Evolutionary conservation across 2,329 filamentous ascomycete genomes (phyloP), one percentile per base, ranked within the genome.

Genomic region (Arthrobotrys sphaeroides): DNA sequence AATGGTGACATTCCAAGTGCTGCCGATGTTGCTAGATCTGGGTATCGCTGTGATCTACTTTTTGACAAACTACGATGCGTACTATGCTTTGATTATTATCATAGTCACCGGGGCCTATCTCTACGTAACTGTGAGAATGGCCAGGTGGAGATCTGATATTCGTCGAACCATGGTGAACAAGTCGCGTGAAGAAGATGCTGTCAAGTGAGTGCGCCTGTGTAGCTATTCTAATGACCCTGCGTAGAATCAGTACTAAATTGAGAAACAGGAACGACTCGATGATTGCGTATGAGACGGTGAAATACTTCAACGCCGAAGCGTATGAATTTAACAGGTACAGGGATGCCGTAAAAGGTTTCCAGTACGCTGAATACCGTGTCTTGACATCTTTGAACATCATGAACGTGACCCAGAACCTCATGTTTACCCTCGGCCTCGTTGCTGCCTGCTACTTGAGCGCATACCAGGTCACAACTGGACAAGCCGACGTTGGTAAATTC

Each of bases 61-160:
- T 81, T 86, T 91, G 74, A 83, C 91, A 79, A 84, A 85, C 4
- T 97, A 96, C 79, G 94, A 97, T 82, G 89, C 91, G 38, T 91
- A 96, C 80, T 97, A 97, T 81, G 93, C 94, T 5, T 88, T 97
- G 49, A 91, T 97, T 57, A 91, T 97, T 74, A 88, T 91, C 64
- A 89, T 97, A 73, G 91, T 97, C 79, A 96, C 94, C 0, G 97
- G 97, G 82, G 94, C 92, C 84, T 99, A 99, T 84, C 90, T 98
- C 64, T 97, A 97, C 83, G 88, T 98, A 81, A 99, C 95, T 5
- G 93, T 99, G 79, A 92, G 94, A 78, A 93, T 99, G 90, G 94
- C 95, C 13, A 91, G 94, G 77, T 97, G 93, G 85, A 88, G 95
- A 79, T 92, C 94, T 5, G 92, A 96, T 80, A 92, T 97, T 80